Base-by-base conservation (phyloP, 1,139 yeast genomes). In the Suhomyces bribrorum region DNA sequence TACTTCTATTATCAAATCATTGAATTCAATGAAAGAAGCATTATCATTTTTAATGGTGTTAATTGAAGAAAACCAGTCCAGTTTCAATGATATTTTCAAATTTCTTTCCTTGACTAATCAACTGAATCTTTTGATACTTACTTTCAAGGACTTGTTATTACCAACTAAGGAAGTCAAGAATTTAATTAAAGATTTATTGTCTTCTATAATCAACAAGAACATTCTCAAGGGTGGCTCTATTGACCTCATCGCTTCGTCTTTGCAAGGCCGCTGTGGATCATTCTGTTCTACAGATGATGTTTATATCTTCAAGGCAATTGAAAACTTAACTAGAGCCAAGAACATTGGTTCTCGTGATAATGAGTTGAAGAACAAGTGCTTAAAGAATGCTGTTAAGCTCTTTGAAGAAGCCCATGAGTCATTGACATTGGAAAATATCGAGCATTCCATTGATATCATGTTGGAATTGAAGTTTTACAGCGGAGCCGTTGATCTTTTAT, bases 211-310 rank as follows among this genome's bases (percentile, higher is more conserved):
- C 41, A 90, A 90, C 61, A 83, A 86, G 56, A 87, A 85, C 48
- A 89, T 94, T 45, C 74, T 87, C 31, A 81, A 86, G 50, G 98
- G 98, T n/a, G 94, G 89, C 2, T 85, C 95, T 0, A 92, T 94
- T 36, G 98, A 92, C 56, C 73, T 84, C 37, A 88, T 92, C 40
- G 95, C 97, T 1, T 80, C 83, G 23, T 83, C 94, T 1, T 69
- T 94, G 37, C 96, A 92, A 61, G 94, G 87, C 38, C 82, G 95
- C 48, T 94, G 98, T 68, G 96, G 96, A 1, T 83, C 96, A 2
- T 94, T 89, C 62, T 94, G 97, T 56, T 88, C 97, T 0, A 81
- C 95, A 8, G 88, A 86, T 52, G 98, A 94, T 62, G 97, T 92
- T 22, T 75, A 89, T 44, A 86, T 94, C 16, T 94, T 90, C 69